Conservation (phyloP, 2,329 filamentous ascomycete genomes). For the Claviceps lovelessii region DNA sequence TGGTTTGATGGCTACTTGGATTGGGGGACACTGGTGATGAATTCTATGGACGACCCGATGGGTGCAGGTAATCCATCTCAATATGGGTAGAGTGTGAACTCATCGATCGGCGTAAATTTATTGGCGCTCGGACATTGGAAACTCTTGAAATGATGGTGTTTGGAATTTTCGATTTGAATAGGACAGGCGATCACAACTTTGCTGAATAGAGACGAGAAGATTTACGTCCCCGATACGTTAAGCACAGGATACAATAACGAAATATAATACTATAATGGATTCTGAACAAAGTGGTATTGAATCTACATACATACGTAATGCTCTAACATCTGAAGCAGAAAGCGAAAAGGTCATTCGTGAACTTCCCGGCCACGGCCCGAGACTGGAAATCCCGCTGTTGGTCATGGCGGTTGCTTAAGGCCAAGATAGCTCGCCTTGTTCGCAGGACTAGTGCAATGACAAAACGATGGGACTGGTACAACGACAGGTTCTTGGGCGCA, state of each 20-base stretch:
- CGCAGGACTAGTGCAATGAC: conserved; percentile 35
- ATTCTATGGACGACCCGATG: conserved; percentile 12
- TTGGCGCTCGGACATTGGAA: background rate
- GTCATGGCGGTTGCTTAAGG: background rate
- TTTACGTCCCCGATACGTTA: background rate
- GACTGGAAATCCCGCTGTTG: background rate
- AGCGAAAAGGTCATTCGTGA: background rate
- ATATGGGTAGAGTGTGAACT: background rate
- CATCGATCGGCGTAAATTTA: background rate
- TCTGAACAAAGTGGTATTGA: no score
- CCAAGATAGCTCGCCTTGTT: conserved; percentile 20
- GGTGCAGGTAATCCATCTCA: conserved; percentile 7
- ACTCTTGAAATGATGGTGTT: background rate
- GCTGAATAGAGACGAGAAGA: background rate
- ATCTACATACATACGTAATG: background rate
- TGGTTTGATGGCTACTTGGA: conserved; percentile 24
- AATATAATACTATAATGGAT: background rate
- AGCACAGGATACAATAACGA: background rate
- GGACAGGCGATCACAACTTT: background rate
- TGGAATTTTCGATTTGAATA: background rate
- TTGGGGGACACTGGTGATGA: conserved; percentile 20
- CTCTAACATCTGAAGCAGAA: background rate
- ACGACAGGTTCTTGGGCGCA: conserved; percentile 25
- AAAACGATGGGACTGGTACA: conserved; percentile 35
- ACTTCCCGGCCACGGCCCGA: background rate